Conservation (phyloP, 2,329 filamentous ascomycete species). For the Amauroascus verrucosus region DNA sequence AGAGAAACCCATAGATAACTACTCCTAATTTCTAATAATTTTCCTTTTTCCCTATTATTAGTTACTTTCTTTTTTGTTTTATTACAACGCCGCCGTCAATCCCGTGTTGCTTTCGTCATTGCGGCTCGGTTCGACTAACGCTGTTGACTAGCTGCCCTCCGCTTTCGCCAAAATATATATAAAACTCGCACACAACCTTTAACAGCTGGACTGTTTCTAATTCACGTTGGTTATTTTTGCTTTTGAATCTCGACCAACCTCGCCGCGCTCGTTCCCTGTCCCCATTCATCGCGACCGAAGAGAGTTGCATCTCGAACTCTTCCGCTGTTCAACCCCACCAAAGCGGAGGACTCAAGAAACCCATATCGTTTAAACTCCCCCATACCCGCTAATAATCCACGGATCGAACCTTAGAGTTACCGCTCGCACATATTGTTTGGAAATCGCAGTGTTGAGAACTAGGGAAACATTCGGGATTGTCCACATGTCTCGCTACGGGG, state of each 20-base stretch:
- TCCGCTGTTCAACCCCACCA: background rate
- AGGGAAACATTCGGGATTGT: background rate
- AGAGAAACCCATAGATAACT: too few species aligned
- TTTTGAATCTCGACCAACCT: background rate
- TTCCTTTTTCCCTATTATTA: background rate
- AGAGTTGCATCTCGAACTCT: background rate
- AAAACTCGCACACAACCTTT: background rate
- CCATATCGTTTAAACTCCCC: background rate
- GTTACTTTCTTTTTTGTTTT: background rate
- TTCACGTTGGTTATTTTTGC: background rate
- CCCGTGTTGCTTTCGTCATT: conserved; percentile 3
- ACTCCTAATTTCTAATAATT: background rate
- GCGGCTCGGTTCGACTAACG: background rate
- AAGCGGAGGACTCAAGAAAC: background rate
- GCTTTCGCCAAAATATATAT: conserved; percentile 2
- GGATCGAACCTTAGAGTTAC: conserved; percentile 2
- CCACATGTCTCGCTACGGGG: conserved; percentile 31
- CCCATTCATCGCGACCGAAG: background rate
- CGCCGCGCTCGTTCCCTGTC: background rate
- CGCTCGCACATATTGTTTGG: background rate
- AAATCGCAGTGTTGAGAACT: background rate
- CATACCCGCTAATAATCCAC: conserved; percentile 3
- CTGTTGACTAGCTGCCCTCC: background rate
- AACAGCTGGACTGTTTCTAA: conserved; percentile 9
- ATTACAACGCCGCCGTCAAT: background rate